Conservation (phyloP, 257 asterid genomes). For the Nicotiana otophora region DNA sequence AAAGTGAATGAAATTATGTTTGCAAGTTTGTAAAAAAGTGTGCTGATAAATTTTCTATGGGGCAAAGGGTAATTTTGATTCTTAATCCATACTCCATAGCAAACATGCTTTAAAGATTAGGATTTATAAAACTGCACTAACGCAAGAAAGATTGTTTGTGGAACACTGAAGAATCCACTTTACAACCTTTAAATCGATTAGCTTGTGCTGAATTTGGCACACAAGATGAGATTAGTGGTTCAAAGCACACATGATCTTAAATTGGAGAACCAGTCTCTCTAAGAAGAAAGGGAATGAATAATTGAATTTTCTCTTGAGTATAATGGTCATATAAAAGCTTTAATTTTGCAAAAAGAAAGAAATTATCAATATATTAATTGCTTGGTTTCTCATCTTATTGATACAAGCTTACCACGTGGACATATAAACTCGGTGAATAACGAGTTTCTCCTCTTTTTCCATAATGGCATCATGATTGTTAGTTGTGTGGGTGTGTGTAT, state of each 20-base stretch:
- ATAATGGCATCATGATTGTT: too few species aligned
- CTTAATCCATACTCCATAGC: background rate
- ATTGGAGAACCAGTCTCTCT: background rate
- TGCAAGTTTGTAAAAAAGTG: background rate
- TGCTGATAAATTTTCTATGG: background rate
- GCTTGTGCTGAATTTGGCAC: background rate
- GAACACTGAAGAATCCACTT: background rate
- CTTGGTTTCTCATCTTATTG: background rate
- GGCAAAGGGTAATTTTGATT: background rate
- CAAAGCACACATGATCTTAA: background rate
- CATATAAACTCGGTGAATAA: background rate
- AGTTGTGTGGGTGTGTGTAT: too few species aligned
- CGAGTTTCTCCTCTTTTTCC: too few species aligned
- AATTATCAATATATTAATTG: background rate
- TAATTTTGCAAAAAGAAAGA: background rate
- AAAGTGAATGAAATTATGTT: background rate
- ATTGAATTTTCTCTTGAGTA: background rate
- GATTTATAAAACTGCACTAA: background rate
- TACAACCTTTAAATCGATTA: background rate
- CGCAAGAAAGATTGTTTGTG: background rate
- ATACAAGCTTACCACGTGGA: background rate
- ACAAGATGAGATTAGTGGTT: background rate
- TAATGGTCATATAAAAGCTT: background rate
- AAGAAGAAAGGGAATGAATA: background rate
- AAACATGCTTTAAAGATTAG: background rate